Base-by-base conservation (phyloP, 768 basidiomycete genomes). In the Phaeolepiota aurea region DNA sequence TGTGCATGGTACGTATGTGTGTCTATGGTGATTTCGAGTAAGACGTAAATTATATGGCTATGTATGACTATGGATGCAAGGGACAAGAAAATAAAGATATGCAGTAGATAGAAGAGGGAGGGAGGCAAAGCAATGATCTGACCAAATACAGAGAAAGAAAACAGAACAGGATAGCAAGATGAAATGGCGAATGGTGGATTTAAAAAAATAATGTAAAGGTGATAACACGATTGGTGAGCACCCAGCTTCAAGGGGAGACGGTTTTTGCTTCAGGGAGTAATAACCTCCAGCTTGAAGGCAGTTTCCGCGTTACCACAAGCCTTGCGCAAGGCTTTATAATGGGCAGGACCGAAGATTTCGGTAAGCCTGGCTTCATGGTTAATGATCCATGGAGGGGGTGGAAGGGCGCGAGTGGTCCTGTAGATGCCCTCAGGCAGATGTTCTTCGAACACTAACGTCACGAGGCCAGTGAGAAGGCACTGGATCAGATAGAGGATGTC, bases 361-460 rank as follows among this genome's bases (percentile, higher is more conserved):
- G 74, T 65, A 31, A 90, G 75, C 35, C 72, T 66, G 3, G 66
- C 57, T 57, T 87, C 77, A 55, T 90, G 77, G 25, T 73, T 72
- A 45, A 71, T 74, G 42, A 90, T 69, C 87, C 87, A 90, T 28
- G 82, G 71, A n/a, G 72, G 69, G 9, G 85, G 76, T 14, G 87
- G 87, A 12, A 89, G 61, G 14, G 79, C 86, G 46, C 87, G 83
- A 43, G 76, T 82, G 36, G 87, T 90, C 47, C 77, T 76, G 57
- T 82, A 79, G 9, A 76, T 56, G 32, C 79, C 83, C 55, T 83
- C 68, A 13, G 77, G 74, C n/a, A 83, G 64, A 48, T 72, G 68
- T 54, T 89, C 87, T 53, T 87, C 85, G 51, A 82, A 80, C 48
- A 78, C 75, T 42, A 88, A 66, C 36, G 79, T 79, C 55, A 83